These are phyloP conservation scores for Phytophthora parvispora DNA, from an alignment of 352 stramenopile genomes.

Conservation along the genomic window DNA sequence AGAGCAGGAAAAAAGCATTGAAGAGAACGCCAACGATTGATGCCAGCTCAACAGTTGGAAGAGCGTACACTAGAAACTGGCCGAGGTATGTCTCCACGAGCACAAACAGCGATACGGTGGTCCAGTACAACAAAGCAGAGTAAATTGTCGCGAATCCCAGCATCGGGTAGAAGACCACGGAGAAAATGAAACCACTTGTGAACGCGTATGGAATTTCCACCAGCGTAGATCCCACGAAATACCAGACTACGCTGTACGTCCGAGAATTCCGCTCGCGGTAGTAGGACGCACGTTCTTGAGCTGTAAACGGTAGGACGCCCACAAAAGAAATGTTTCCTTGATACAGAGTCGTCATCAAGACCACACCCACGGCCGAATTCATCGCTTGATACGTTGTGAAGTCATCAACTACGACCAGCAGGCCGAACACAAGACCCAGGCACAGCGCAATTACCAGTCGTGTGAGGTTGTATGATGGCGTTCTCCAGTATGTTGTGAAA, in stretches of 20 bases:
- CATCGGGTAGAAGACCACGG: slow-evolving; percentile 51
- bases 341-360: slow-evolving; percentile 85
- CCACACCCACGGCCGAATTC: slow-evolving; percentile 61
- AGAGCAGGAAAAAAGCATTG: slow-evolving; percentile 68
- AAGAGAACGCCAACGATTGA: slow-evolving; percentile 43
- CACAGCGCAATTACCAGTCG: slow-evolving; percentile 58
- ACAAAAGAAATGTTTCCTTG: slow-evolving; percentile 69
- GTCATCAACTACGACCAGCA: slow-evolving; percentile 53
- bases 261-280: slow-evolving; percentile 60
- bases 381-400: slow-evolving; percentile 45
- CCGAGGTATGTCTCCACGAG: slow-evolving; percentile 51
- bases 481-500: slow-evolving; percentile 83
- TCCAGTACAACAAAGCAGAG: slow-evolving; percentile 48
- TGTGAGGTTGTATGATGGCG: slow-evolving; percentile 84
- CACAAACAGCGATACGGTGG: slow-evolving; percentile 46
- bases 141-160: slow-evolving; percentile 44
- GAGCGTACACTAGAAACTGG: slow-evolving; percentile 37
- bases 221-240: slow-evolving; percentile 75
- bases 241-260: slow-evolving; percentile 81
- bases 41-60: slow-evolving; percentile 45
- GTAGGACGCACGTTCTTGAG: slow-evolving; percentile 80
- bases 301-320: slow-evolving; percentile 68
- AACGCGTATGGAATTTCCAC: slow-evolving; percentile 72
- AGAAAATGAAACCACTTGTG: slow-evolving; percentile 39
- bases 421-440: slow-evolving; percentile 68